Percentiles rank a stretch among this genome's conserved stretches.
These are phyloP conservation scores for Saturnispora galanensis DNA, from an alignment of 805 yeast species.

Conservation along the genomic window DNA sequence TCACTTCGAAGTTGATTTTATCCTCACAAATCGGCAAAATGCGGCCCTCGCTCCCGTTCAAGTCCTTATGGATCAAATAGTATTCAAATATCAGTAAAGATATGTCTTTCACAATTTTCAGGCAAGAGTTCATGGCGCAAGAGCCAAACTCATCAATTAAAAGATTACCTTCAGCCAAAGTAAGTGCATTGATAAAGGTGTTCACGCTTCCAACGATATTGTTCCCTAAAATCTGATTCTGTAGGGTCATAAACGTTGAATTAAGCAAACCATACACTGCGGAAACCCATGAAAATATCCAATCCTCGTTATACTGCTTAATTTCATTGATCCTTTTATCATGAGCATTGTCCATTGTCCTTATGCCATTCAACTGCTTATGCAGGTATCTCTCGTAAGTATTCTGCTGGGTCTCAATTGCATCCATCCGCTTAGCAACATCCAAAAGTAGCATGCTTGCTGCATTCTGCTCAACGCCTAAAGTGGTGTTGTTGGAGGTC, in stretches of 20 bases:
- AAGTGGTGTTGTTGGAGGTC: neutral
- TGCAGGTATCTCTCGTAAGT: slow-evolving; percentile 8
- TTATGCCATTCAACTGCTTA: slow-evolving; percentile 8
- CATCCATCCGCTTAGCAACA: slow-evolving; percentile 13
- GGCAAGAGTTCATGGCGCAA: slow-evolving; percentile 19
- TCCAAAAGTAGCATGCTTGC: slow-evolving; percentile 16
- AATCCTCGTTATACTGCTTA: slow-evolving; percentile 14
- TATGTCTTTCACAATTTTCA: slow-evolving; percentile 18
- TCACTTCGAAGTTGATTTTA: slow-evolving; percentile 15
- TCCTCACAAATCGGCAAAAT: slow-evolving; percentile 16
- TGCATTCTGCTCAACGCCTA: slow-evolving; percentile 3
- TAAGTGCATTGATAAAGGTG: slow-evolving; percentile 17
- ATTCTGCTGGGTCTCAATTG: slow-evolving; percentile 5
- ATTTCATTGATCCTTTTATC: slow-evolving; percentile 10
- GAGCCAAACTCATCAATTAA: slow-evolving; percentile 16
- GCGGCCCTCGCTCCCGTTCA: slow-evolving; percentile 10
- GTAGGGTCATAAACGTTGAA: slow-evolving; percentile 19
- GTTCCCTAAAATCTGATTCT: slow-evolving; percentile 20
- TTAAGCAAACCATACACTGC: slow-evolving; percentile 21
- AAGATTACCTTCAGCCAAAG: slow-evolving; percentile 15
- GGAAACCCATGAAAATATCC: slow-evolving; percentile 24
- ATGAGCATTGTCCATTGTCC: slow-evolving; percentile 7
- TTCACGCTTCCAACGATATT: slow-evolving; percentile 17
- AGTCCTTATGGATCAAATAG: slow-evolving; percentile 17
- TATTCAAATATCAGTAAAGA: slow-evolving; percentile 22